A percentile compares a stretch with the other conserved stretches of the same genome.
Conservation (phyloP, 495 filamentous ascomycete species). For the Aspergillus egyptiacus region DNA sequence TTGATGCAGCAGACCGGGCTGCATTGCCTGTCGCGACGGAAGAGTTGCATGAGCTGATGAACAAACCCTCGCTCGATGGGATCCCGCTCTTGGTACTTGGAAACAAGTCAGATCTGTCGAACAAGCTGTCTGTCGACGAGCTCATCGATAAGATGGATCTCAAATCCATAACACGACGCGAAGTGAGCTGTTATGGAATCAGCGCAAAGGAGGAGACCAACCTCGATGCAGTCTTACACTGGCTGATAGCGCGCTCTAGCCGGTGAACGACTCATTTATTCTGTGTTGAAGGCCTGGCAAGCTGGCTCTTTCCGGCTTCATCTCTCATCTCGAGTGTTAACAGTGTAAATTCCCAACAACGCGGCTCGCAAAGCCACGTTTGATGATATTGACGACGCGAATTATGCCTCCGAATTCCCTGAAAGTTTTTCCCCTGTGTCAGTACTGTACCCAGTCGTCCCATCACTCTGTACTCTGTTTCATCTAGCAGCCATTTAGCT, state of each 20-base stretch:
- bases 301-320: slow-evolving; percentile 9
- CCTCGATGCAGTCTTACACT: slow-evolving; percentile 92
- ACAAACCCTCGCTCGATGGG: slow-evolving; percentile 75
- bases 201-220: slow-evolving; percentile 98
- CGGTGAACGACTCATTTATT: slow-evolving; percentile 18
- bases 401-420: slow-evolving; percentile 17
- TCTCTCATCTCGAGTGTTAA: slow-evolving; percentile 2
- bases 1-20: slow-evolving; percentile 78
- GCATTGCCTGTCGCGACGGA: slow-evolving; percentile 84
- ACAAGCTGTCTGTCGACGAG: slow-evolving; percentile 87
- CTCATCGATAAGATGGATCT: slow-evolving; percentile 90
- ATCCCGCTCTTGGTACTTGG: slow-evolving; percentile 95
- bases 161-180: slow-evolving; percentile 80
- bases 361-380: slow-evolving; percentile 20
- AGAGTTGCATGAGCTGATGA: slow-evolving; percentile 83
- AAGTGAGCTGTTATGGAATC: slow-evolving; percentile 98
- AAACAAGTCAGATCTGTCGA: slow-evolving; percentile 90
- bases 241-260: slow-evolving; percentile 85
- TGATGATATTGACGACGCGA: slow-evolving; percentile 28
- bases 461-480: slow-evolving; percentile 1
- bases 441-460: slow-evolving; percentile 1
- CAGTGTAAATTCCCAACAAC: slow-evolving; percentile 18
- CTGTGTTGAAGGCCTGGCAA: background rate
- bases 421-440: background rate
- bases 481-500: background rate